Base-by-base conservation (phyloP, 169 alveolate species). In the Toxoplasma gondii region DNA sequence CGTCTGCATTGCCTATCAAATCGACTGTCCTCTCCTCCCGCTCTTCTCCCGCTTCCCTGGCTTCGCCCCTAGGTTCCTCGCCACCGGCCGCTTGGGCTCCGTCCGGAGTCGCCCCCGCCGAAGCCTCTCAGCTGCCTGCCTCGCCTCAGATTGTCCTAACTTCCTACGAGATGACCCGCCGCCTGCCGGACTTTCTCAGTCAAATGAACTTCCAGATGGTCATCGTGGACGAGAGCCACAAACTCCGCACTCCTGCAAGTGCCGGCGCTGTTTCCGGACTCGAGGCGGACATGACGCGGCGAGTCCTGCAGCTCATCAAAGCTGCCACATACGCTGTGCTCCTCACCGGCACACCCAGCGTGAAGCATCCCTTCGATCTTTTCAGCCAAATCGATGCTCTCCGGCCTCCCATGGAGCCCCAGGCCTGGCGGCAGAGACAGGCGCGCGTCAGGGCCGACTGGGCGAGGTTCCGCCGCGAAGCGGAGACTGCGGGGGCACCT, bases 281-380 rank as follows among this genome's bases (percentile, higher is more conserved):
- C 19, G 93, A 64, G 58, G 67, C 78, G 24, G 88, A 78, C 74
- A 44, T 38, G 43, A 67, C 90, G 0, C 64, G 88, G 22, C 64
- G 81, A 58, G 92, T 94, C 19, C 70, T 91, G 38, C 91, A 94
- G 88, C 95, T 98, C 87, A 96, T 98, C 69, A 98, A 97, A 94
- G 97, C 96, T 84, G 97, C 99, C 22, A 97, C 96, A 83, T 95
- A 99, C 94, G 97, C 97, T 24, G 97, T 98, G 45, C 96, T 98
- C 81, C 97, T 98, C 43, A 97, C 99, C 41, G 99, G 99, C 36
- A 99, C 99, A 22, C 99, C 99, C 12, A 98, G 99, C 64, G 97
- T 98, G 91, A 97, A 98, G 87, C 93, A 97, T n/a, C 99, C 99
- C 5, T 97, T 98, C 67, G 99, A 99, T 95, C 95, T 99, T 45